A percentile compares a stretch with the other conserved stretches of the same genome.
phyloP scores from a whole-genome alignment of 2,329 filamentous ascomycete species.

The Niveomyces coronatus region DNA sequence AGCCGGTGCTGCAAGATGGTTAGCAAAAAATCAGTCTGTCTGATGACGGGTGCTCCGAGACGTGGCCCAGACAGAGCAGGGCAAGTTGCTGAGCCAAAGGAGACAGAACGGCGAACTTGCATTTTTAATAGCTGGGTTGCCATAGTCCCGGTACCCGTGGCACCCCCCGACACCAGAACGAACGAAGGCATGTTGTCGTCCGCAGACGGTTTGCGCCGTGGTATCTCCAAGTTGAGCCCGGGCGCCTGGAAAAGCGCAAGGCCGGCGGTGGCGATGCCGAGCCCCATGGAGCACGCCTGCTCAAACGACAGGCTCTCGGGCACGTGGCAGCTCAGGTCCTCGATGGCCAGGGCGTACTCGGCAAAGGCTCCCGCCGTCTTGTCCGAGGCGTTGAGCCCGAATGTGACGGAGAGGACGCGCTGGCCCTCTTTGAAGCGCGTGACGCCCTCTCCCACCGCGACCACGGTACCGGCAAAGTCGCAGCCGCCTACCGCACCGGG shows the following conservation, averaged over 20 bases:
- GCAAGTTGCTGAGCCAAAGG: not conserved
- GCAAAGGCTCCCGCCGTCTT: conserved; percentile 4
- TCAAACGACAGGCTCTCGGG: conserved; percentile 1
- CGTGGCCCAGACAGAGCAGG: not conserved
- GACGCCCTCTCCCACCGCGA: not conserved
- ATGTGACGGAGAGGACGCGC: not conserved
- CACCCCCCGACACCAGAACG: conserved; percentile 21
- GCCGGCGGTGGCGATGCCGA: not conserved
- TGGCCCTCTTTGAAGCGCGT: not conserved
- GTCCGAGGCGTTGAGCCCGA: not conserved
- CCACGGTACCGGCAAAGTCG: not conserved
- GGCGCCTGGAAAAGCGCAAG: conserved; percentile 1
- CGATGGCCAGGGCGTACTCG: conserved; percentile 1
- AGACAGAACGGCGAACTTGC: conserved; percentile 12
- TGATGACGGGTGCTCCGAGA: not conserved
- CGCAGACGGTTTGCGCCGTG: not conserved
- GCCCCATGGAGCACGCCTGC: conserved; percentile 1
- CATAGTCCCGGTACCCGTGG: conserved; percentile 19
- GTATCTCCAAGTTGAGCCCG: not conserved
- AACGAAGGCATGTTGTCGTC: conserved; percentile 4
- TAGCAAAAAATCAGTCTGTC: not conserved
- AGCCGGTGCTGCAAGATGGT: not conserved
- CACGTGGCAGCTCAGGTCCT: conserved; percentile 1
- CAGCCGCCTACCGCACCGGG: not conserved
- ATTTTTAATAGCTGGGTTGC: conserved; percentile 18